Base-by-base conservation (phyloP, 2,329 filamentous ascomycete species). In the Sphaerulina populicola region DNA sequence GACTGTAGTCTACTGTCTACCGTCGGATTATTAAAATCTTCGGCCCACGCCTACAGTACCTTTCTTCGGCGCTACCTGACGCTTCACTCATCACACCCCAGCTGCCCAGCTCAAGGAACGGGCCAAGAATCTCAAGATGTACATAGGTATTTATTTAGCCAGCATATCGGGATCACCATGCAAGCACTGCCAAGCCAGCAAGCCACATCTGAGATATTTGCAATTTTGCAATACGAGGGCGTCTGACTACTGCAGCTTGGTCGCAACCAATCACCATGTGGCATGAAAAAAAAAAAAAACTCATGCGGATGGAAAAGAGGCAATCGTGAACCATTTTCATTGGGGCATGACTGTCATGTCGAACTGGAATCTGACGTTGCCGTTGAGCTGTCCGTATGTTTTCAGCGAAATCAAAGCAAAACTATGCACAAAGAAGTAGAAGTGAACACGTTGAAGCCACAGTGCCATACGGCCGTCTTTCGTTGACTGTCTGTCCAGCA, bases 351-450 rank as follows among this genome's bases (percentile, higher is more conserved):
- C 41, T 48, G 44, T 54, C 52, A 51, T 54, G 51, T 36, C 47
- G 44, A 54, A 51, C 44, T 33, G 48, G 51, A 54, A 43, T 42
- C 43, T 53, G 52, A 31, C 40, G 44, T 46, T 46, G 48, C 42
- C 52, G 44, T 41, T 47, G 51, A 54, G 45, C 52, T 44, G 43
- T 54, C 47, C 52, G 39, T 54, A 47, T 49, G 44, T 47, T 43
- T 44, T 30, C 47, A 53, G 42, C 38, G 33, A 51, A 51, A 51
- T 15, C 39, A 48, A 51, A 47, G 31, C 39, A 45, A 45, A 53
- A 44, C 52, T 54, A 54, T 54, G 42, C 52, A 54, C 44, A 54
- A 50, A 54, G 52, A 54, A 54, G 44, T 39, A 51, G 44, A 54
- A 51, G 44, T 46, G 47, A 44, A 51, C 35, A 30, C 41, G 35